phyloP scores from a whole-genome alignment of 345 rosid species.

The Aethionema arabicum region DNA sequence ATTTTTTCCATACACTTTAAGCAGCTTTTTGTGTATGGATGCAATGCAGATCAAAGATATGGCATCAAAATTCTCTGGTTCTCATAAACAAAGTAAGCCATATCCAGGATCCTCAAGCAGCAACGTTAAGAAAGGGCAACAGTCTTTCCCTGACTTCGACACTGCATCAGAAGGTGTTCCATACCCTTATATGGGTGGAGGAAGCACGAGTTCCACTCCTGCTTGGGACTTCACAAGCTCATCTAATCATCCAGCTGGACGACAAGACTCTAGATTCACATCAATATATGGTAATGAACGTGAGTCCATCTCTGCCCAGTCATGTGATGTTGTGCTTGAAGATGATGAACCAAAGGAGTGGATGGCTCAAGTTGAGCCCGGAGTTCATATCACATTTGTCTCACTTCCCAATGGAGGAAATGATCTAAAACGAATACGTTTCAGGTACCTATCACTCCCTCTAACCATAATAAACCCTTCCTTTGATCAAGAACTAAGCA shows the following conservation, averaged over 20 bases:
- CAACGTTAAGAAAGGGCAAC: slow-evolving; percentile 62
- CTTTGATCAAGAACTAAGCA: too few relatives aligned
- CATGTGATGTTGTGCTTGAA: slow-evolving; percentile 71
- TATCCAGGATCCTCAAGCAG: slow-evolving; percentile 59
- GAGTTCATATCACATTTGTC: slow-evolving; percentile 90
- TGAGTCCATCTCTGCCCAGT: slow-evolving; percentile 61
- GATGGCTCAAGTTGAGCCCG: slow-evolving; percentile 99
- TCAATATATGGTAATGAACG: slow-evolving; percentile 47
- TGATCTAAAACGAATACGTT: slow-evolving; percentile 93
- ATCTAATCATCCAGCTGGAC: slow-evolving; percentile 43
- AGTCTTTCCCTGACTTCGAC: slow-evolving; percentile 74
- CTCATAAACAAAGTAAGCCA: slow-evolving; percentile 70
- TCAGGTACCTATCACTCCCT: slow-evolving; percentile 52
- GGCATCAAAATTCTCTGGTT: slow-evolving; percentile 84
- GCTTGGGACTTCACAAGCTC: slow-evolving; percentile 83
- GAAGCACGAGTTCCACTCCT: slow-evolving; percentile 71
- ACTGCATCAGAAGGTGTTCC: slow-evolving; percentile 74
- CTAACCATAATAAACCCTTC: too few relatives aligned
- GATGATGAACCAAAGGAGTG: slow-evolving; percentile 92
- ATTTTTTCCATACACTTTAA: background rate
- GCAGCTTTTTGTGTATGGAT: slow-evolving; percentile 16
- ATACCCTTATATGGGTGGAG: slow-evolving; percentile 52
- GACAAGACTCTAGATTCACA: slow-evolving; percentile 52
- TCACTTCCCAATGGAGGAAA: slow-evolving; percentile 93
- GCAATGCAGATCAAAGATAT: slow-evolving; percentile 85